Base-by-base conservation (phyloP, 257 asterid genomes). In the Salvia miltiorrhiza region DNA sequence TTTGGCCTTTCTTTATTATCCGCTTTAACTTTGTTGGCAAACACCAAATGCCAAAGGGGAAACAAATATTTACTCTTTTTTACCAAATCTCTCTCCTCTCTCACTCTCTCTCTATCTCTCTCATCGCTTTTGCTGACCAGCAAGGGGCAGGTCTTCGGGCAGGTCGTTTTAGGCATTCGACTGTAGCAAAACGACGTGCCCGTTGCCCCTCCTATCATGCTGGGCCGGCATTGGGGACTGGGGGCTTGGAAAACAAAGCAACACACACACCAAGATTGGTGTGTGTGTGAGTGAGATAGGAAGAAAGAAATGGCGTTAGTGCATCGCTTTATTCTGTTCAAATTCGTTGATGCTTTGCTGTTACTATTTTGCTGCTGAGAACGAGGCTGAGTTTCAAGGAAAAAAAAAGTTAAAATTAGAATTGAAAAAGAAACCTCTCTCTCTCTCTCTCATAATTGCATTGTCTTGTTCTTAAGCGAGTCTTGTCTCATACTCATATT, bases 301-400 rank as follows among this genome's bases (percentile, higher is more conserved):
- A 14, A 64, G 65, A 19, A 23, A 10, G 44, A 9, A 16, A 77
- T 41, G 79, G 39, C 74, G 77, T 70, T 70, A 56, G 56, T 59
- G 62, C 71, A 69, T 52, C 76, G 73, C 96, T 89, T 92, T 89
- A 89, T 87, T 92, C 90, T 80, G 83, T 84, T 87, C 86, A 88
- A 88, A 83, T 85, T 81, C 80, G 81, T 83, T 37, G 9, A 8
- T 37, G 2, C 88, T 72, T 85, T 82, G 86, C 84, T 78, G 79
- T 80, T 80, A 59, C 80, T 80, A 74, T 73, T 82, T 79, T 76
- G 78, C 84, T 75, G 56, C 86, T 81, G 73, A 76, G 84, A 90
- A 77, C 85, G 80, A 86, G 85, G 87, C 80, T 75, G 79, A 53
- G 78, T 82, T 57, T 66, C 59, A 49, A 56, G 63, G 71, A 63